Base-by-base conservation (phyloP, 2,329 filamentous ascomycete genomes). In the Plenodomus tracheiphilus region DNA sequence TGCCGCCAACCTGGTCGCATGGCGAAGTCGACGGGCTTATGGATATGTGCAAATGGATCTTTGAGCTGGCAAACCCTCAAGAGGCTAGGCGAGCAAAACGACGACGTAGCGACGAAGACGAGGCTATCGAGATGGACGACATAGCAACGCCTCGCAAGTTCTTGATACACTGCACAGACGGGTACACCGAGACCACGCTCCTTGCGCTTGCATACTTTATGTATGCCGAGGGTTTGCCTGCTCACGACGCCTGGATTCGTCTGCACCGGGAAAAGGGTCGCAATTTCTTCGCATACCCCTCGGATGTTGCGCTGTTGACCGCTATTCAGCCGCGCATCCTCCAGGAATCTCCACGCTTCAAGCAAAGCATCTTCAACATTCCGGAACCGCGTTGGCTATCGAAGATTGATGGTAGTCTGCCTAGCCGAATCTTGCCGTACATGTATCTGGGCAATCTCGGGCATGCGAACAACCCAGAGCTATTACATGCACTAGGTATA, bases 251-350 rank as follows among this genome's bases (percentile, higher is more conserved):
- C 8, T 97, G 92, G 92, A 79, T 97, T 9, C 81, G 85, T 50
- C 78, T 99, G 41, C 94, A 99, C 69, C 86, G 85, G 10, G 81
- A 85, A 11, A 90, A 88, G 70, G 80, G 84, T 47, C 88, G 94
- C 51, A 97, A 99, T 68, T 97, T 97, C 76, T 99, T 99, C 68
- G 91, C 94, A 0, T 97, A 97, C 61, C 88, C 89, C 1, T 90
- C 89, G 0, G 94, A 99, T 67, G 91, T 97, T 16, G 83, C 87
- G 3, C 80, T 97, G 10, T 75, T 97, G n/a, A 85, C 82, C 1
- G 82, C 84, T 4, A 87, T 97, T 32, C 85, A 93, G 50, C 82
- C 85, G 17, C 86, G 88, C 13, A 78, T 97, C 13, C 78, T 97
- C 18, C 79, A 81, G 39, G 85, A 87, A 50, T 91, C 88, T 0